phyloP scores from a whole-genome alignment of 225 moss, liverwort and hornwort genomes.

The Pseudoscleropodium purum region DNA sequence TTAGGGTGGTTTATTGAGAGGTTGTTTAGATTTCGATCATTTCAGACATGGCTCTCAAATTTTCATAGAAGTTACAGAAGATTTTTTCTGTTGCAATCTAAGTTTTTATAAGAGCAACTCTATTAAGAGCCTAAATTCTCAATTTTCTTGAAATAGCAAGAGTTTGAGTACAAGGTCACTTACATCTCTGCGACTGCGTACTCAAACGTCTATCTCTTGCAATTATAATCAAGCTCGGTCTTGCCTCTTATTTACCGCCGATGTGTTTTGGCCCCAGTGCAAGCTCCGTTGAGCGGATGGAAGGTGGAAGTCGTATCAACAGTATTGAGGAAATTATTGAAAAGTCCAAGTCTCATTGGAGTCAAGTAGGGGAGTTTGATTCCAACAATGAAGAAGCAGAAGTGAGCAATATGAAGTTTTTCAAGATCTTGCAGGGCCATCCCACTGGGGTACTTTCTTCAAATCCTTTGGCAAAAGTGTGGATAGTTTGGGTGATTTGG shows the following conservation, averaged over 20 bases:
- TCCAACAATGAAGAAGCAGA: background rate
- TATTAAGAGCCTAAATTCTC: background rate
- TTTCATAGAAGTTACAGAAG: too few species aligned
- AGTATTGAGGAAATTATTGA: background rate
- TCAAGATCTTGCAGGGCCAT: background rate
- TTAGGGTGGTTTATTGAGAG: too few species aligned
- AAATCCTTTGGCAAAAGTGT: background rate
- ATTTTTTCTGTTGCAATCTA: too few species aligned
- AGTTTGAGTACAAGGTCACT: background rate
- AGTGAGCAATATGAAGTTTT: background rate
- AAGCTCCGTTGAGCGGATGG: fast-evolving
- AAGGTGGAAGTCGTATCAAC: fast-evolving
- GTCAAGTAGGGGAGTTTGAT: background rate
- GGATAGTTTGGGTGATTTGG: background rate
- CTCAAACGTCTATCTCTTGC: background rate
- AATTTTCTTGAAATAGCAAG: background rate
- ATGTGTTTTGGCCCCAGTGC: fast-evolving
- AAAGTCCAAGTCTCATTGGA: background rate
- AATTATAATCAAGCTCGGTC: fast-evolving
- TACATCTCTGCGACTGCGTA: background rate
- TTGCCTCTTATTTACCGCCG: background rate
- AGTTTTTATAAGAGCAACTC: too few species aligned
- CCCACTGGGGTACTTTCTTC: background rate
- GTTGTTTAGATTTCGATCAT: too few species aligned
- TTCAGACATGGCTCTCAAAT: too few species aligned